phyloP scores from a whole-genome alignment of 208 protist genomes.

The Trichomonas vaginalis region DNA sequence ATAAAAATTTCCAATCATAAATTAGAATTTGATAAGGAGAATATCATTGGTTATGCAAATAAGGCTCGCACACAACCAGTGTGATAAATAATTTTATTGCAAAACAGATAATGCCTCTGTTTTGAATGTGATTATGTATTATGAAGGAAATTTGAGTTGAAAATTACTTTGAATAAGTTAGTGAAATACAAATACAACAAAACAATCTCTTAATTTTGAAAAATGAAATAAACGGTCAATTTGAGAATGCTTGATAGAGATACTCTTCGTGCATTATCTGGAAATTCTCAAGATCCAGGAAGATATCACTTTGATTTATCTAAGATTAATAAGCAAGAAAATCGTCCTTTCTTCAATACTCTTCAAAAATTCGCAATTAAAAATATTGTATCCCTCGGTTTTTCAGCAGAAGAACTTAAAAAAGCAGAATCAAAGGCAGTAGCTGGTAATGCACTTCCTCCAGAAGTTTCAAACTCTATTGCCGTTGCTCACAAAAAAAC shows the following conservation, averaged over 20 bases:
- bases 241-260: neutral
- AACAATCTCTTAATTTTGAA: no score
- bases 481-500: neutral
- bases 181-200: no score
- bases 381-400: neutral
- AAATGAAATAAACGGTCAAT: neutral
- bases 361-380: slow-evolving; percentile 6
- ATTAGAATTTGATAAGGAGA: no score
- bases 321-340: neutral
- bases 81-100: no score
- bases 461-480: neutral
- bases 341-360: neutral
- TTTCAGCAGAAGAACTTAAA: neutral
- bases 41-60: no score
- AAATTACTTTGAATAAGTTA: no score
- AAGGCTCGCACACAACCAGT: no score
- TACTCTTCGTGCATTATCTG: neutral
- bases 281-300: neutral
- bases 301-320: slow-evolving; percentile 10
- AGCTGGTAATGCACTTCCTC: neutral
- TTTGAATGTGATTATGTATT: no score
- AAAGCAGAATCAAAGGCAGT: neutral
- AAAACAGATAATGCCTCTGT: no score
- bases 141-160: no score
- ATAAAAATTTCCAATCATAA: no score